Evolutionary conservation across 2,329 filamentous ascomycete genomes (phyloP).

Genomic region (Trichoderma harzianum): DNA sequence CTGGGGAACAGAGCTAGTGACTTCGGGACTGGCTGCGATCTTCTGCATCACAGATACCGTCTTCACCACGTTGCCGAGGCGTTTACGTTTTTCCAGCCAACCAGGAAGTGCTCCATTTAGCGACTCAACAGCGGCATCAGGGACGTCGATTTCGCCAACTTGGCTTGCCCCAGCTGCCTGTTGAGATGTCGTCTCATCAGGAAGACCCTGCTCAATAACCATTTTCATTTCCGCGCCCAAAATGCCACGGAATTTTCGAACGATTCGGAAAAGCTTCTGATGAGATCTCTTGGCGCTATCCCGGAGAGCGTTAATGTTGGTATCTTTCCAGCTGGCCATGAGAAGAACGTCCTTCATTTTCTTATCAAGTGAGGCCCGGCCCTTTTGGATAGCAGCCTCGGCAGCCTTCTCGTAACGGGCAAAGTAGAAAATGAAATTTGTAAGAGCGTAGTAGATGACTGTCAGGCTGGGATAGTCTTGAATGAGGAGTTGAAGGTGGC

Average conservation of each 20-base stretch:
- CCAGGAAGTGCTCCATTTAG: slow-evolving; percentile 32
- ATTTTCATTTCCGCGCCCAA: slow-evolving; percentile 71
- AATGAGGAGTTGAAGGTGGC: slow-evolving; percentile 61
- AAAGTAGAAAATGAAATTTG: slow-evolving; percentile 76
- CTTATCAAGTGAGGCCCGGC: slow-evolving; percentile 77
- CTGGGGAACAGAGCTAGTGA: slow-evolving; percentile 53
- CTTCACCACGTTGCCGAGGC: slow-evolving; percentile 66
- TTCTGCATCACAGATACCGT: slow-evolving; percentile 73
- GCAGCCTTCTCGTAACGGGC: slow-evolving; percentile 66
- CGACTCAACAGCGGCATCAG: slow-evolving; percentile 21
- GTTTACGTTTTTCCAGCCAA: slow-evolving; percentile 50
- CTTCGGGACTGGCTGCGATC: slow-evolving; percentile 51
- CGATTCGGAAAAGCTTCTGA: slow-evolving; percentile 83
- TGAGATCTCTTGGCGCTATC: slow-evolving; percentile 91
- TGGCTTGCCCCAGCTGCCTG: neutral
- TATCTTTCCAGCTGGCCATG: slow-evolving; percentile 96
- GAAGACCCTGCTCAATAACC: slow-evolving; percentile 58
- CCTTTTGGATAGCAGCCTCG: slow-evolving; percentile 60
- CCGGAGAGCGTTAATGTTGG: slow-evolving; percentile 82
- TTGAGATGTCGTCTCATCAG: slow-evolving; percentile 42
- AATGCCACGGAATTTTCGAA: slow-evolving; percentile 81
- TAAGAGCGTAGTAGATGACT: slow-evolving; percentile 61
- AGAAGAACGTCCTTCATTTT: slow-evolving; percentile 90
- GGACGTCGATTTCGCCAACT: slow-evolving; percentile 12
- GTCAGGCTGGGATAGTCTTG: slow-evolving; percentile 56